These are phyloP conservation scores for Aureobasidium leucospermi DNA, from an alignment of 2,329 filamentous ascomycete genomes.

Conservation along the genomic window DNA sequence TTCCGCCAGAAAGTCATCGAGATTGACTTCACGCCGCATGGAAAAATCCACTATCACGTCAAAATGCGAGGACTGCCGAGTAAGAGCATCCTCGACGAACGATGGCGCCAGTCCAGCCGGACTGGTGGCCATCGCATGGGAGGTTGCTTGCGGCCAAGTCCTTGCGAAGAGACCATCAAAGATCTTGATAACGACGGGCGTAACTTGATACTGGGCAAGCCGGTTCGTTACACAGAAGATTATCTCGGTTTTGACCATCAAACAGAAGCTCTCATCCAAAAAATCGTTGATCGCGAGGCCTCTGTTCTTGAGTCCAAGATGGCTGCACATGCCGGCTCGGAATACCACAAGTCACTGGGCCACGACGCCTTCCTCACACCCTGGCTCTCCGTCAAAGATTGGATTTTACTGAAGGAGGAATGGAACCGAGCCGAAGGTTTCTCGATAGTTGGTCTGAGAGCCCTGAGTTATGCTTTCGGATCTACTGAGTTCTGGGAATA, in stretches of 20 bases:
- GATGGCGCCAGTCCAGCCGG: neutral
- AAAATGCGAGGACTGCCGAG: neutral
- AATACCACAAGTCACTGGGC: neutral
- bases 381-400: neutral
- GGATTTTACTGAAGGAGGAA: neutral
- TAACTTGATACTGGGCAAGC: neutral
- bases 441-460: neutral
- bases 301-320: neutral
- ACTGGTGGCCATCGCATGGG: neutral
- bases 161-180: neutral
- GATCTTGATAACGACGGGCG: neutral
- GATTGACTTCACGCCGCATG: neutral
- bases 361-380: neutral
- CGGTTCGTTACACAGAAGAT: neutral
- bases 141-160: too few species aligned
- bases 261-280: neutral
- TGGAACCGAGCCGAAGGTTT: neutral
- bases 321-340: neutral
- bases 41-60: neutral
- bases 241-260: neutral
- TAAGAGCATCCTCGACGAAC: neutral
- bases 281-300: too few species aligned
- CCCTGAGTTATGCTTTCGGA: neutral
- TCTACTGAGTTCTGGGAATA: neutral
- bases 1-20: neutral